phyloP scores from a whole-genome alignment of 371 early-diverging fungal genomes.

The Rhizopus delemar region DNA sequence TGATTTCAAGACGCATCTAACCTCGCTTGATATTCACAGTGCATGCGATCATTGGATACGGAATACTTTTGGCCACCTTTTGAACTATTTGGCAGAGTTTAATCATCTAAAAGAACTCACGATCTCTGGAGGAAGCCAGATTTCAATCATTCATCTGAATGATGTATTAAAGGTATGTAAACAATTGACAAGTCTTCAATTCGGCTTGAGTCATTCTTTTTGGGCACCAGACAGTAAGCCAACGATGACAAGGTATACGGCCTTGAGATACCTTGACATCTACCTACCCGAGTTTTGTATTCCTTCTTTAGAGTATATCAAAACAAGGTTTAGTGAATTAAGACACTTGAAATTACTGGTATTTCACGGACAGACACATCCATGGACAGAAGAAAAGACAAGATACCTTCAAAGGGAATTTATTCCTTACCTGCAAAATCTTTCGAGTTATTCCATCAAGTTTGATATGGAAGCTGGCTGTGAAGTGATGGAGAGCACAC shows the following conservation, averaged over 20 bases:
- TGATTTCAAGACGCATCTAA: constrained; percentile 1
- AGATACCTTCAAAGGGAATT: background rate
- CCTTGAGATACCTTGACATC: background rate
- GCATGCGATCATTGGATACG: constrained; percentile 11
- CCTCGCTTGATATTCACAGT: constrained; percentile 4
- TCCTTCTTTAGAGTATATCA: background rate
- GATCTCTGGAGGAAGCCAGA: constrained; percentile 1
- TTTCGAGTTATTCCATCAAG: background rate
- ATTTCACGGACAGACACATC: background rate
- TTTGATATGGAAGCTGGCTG: background rate
- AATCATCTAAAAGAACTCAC: constrained; percentile 9
- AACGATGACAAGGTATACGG: background rate
- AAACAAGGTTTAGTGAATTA: background rate
- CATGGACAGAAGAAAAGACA: background rate
- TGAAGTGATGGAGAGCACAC: background rate
- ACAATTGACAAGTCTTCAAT: background rate
- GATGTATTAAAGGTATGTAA: background rate
- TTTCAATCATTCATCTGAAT: background rate
- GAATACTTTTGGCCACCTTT: background rate
- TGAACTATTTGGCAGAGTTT: constrained; percentile 3
- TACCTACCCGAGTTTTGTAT: background rate
- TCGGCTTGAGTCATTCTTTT: background rate
- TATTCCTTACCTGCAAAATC: background rate
- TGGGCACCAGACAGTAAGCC: background rate
- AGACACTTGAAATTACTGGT: background rate